These are phyloP conservation scores for Leccinum subtestaceum DNA, from an alignment of 768 basidiomycete genomes.

Conservation along the genomic window DNA sequence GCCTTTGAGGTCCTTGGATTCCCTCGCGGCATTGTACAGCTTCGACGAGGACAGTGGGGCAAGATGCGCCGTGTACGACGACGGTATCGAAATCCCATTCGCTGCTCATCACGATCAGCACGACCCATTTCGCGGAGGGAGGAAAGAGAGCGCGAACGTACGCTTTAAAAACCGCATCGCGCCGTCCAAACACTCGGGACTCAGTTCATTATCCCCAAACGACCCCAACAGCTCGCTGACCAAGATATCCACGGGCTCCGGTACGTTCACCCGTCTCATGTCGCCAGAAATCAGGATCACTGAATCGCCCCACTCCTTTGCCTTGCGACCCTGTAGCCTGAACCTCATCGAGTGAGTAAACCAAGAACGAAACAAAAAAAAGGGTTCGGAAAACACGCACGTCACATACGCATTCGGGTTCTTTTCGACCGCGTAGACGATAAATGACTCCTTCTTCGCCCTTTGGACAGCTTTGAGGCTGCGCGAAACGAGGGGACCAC, in stretches of 20 bases:
- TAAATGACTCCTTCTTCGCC: conserved; percentile 53
- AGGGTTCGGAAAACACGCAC: conserved; percentile 45
- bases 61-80: conserved; percentile 92
- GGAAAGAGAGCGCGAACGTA: conserved; percentile 30
- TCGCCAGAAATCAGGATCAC: conserved; percentile 91
- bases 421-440: conserved; percentile 91
- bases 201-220: conserved; percentile 98
- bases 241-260: conserved; percentile 88
- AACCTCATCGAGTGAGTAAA: conserved; percentile 14
- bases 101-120: conserved; percentile 45
- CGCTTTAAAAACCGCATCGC: conserved; percentile 91
- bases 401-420: conserved; percentile 95
- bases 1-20: conserved; percentile 62
- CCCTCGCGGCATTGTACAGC: conserved; percentile 78
- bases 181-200: conserved; percentile 97
- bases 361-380: conserved; percentile 1
- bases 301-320: conserved; percentile 75
- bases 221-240: conserved; percentile 95
- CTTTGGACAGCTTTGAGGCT: conserved; percentile 75
- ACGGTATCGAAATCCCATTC: conserved; percentile 92
- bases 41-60: conserved; percentile 95
- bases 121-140: neutral
- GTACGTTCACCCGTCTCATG: conserved; percentile 82
- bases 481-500: conserved; percentile 89
- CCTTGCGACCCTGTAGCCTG: conserved; percentile 82